Base-by-base conservation (phyloP, 768 basidiomycete species). In the Kwoniella pini region DNA sequence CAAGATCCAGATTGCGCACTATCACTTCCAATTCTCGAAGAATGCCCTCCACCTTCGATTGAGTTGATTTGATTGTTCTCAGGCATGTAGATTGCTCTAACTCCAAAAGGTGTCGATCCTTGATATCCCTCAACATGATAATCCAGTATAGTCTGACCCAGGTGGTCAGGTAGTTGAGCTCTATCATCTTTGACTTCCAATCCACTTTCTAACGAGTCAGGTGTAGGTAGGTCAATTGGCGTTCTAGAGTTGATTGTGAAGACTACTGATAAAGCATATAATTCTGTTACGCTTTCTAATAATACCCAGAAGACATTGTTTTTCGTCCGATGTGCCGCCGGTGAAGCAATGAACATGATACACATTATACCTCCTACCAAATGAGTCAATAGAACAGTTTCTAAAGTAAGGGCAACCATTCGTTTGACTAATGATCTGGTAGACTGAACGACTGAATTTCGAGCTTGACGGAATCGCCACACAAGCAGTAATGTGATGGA, bases 341-440 rank as follows among this genome's bases (percentile, higher is more conserved):
- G 70, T 3, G 67, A 65, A 12, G 71, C 64, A 24, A 76, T 64
- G 53, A 73, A 76, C 42, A 76, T 64, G 19, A 76, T 60, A 54
- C 71, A 73, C 71, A 76, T 73, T 31, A 56, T 44, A 2, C 67
- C 74, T 19, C 70, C 74, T 27, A 67, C 65, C 4, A 71, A 24
- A 31, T 76, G 74, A 2, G 74, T 76, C 22, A 76, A 59, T 1
- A 76, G 45, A 4, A 76, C 74, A 0, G 74, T 76, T 39, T 76
- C 74, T 27, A 76, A 63, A 0, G 74, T 76, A n/a, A 76, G 57
- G 0, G 68, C 55, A 5, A 73, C 58, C 52, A 73, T 42, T 19
- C 63, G 49, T n/a, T 44, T 54, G 31, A 70, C 61, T 15, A 70
- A 45, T 2, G 43, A 28, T 28, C 54, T 60, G 17, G 67, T 69